These are phyloP conservation scores for Dioscorea zingiberensis DNA, from an alignment of 106 monocot species.

Conservation along the genomic window DNA sequence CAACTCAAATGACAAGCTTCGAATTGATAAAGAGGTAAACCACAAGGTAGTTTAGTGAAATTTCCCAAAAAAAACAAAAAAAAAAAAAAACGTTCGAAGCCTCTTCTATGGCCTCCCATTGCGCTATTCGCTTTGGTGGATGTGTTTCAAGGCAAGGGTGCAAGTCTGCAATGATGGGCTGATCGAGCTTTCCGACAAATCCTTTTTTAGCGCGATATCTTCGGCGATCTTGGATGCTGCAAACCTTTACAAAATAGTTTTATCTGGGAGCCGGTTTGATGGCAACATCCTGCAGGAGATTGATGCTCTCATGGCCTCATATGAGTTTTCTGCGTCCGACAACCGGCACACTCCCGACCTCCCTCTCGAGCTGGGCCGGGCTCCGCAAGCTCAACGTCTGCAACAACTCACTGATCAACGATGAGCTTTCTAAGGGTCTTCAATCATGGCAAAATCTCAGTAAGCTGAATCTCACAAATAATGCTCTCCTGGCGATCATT, in stretches of 20 bases:
- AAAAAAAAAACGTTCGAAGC: no score
- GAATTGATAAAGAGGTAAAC: no score
- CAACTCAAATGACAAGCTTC: no score
- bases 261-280: slow-evolving; percentile 33
- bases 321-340: slow-evolving; percentile 22
- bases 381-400: slow-evolving; percentile 29
- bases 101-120: no score
- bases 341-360: slow-evolving; percentile 27
- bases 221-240: slow-evolving; percentile 19
- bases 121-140: no score
- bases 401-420: slow-evolving; percentile 35
- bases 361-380: slow-evolving; percentile 10
- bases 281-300: slow-evolving; percentile 38
- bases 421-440: slow-evolving; percentile 24
- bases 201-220: slow-evolving; percentile 31
- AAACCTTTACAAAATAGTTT: slow-evolving; percentile 24
- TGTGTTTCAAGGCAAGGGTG: no score
- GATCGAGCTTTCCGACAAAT: slow-evolving; percentile 36
- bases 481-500: no score
- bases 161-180: no score
- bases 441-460: slow-evolving; percentile 28
- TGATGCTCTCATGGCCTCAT: slow-evolving; percentile 8
- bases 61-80: no score
- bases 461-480: slow-evolving; percentile 34
- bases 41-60: no score